Evolutionary conservation across 148 eudicot species (phyloP).

Genomic region (Nepenthes mirabilis): DNA sequence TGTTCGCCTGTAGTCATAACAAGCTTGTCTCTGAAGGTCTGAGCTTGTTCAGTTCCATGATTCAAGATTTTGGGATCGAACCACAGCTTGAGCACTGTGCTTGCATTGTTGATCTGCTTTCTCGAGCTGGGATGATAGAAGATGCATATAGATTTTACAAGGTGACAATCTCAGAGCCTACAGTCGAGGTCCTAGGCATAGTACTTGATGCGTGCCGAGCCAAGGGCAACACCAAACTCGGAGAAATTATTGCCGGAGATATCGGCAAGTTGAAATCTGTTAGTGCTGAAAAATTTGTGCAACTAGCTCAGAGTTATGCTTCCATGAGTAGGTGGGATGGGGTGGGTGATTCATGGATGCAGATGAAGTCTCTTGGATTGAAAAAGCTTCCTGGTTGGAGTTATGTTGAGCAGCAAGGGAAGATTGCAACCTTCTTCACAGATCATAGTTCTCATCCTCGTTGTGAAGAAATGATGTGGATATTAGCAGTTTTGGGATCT

Average conservation of each 20-base stretch:
- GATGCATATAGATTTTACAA: conserved; percentile 59
- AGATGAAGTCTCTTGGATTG: conserved; percentile 75
- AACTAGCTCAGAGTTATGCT: conserved; percentile 67
- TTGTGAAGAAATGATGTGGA: conserved; percentile 29
- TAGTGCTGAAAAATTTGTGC: conserved; percentile 66
- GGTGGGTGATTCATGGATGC: conserved; percentile 58
- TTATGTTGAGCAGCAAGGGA: conserved; percentile 53
- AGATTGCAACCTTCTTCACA: conserved; percentile 49
- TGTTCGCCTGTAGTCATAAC: conserved; percentile 73
- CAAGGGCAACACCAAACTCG: conserved; percentile 42
- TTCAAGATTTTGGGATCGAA: conserved; percentile 27
- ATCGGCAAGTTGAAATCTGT: conserved; percentile 31
- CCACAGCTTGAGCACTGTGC: conserved; percentile 70
- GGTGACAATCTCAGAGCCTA: conserved; percentile 38
- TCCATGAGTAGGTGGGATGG: conserved; percentile 74
- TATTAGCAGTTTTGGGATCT: conserved; percentile 34
- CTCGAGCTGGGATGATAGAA: conserved; percentile 70
- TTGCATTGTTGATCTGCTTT: conserved; percentile 78
- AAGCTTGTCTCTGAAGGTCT: conserved; percentile 68
- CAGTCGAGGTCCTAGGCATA: conserved; percentile 63
- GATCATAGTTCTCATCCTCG: conserved; percentile 61
- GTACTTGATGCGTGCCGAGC: conserved; percentile 72
- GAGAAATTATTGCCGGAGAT: conserved; percentile 38
- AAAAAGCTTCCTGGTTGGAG: conserved; percentile 88
- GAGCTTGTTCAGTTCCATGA: conserved; percentile 52